Percentiles rank a stretch among this genome's conserved stretches.
Evolutionary conservation across 1,284 basidiomycete species (phyloP).

Genomic region (Trichosporon sp.): DNA sequence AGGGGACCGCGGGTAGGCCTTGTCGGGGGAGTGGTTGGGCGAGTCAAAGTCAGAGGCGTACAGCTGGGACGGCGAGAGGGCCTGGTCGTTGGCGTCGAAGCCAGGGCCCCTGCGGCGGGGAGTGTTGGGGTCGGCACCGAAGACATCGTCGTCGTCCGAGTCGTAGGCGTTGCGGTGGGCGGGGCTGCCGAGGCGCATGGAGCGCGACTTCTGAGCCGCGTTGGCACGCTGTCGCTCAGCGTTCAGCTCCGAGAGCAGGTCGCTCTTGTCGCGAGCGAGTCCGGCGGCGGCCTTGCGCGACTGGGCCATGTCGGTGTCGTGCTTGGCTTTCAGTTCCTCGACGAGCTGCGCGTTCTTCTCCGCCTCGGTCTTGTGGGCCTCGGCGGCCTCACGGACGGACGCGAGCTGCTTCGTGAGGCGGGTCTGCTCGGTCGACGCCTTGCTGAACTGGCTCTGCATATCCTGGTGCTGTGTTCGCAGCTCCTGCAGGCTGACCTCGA

Average conservation of each 20-base stretch:
- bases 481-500: conserved; percentile 88
- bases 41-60: conserved; percentile 54
- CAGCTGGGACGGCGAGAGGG: conserved; percentile 50
- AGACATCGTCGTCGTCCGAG: conserved; percentile 60
- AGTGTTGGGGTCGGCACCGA: conserved; percentile 55
- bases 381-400: conserved; percentile 67
- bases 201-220: conserved; percentile 31
- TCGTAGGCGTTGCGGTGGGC: conserved; percentile 55
- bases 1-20: conserved; percentile 36
- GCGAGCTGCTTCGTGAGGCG: conserved; percentile 72
- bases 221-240: conserved; percentile 56
- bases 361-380: conserved; percentile 78
- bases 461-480: conserved; percentile 67
- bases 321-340: conserved; percentile 77
- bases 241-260: conserved; percentile 76
- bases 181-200: conserved; percentile 45
- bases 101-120: conserved; percentile 60
- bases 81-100: conserved; percentile 56
- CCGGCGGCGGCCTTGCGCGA: conserved; percentile 81
- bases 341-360: conserved; percentile 66
- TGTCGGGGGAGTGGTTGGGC: conserved; percentile 61
- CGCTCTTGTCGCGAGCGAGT: conserved; percentile 83
- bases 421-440: conserved; percentile 76
- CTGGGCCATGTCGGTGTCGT: conserved; percentile 85
- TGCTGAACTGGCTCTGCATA: conserved; percentile 61